A percentile compares a stretch with the other conserved stretches of the same genome.
Evolutionary conservation across 345 rosid species (phyloP).

Genomic region (Boechera divaricarpa): DNA sequence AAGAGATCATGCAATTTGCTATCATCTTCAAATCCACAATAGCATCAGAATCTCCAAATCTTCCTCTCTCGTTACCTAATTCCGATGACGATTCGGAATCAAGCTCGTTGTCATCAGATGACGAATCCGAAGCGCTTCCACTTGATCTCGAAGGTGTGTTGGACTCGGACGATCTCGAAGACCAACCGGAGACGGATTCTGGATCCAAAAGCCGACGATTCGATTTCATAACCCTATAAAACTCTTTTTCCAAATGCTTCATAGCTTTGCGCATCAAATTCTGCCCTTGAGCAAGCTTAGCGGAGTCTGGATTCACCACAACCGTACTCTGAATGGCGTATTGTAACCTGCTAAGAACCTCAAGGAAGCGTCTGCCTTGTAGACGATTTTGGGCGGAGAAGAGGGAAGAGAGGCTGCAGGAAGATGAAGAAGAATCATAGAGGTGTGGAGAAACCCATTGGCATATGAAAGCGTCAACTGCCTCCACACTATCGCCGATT

Average conservation of each 20-base stretch:
- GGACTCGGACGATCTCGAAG: constrained; percentile 34
- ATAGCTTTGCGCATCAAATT: constrained; percentile 66
- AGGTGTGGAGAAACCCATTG: constrained; percentile 49
- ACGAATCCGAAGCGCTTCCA: constrained; percentile 31
- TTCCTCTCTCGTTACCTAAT: constrained; percentile 27
- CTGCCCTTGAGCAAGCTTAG: constrained; percentile 57
- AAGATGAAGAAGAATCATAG: constrained; percentile 12
- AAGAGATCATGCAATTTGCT: constrained; percentile 71
- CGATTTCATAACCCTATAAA: constrained; percentile 56
- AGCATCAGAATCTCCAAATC: constrained; percentile 39
- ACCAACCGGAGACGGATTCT: constrained; percentile 52
- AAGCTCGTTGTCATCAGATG: constrained; percentile 3
- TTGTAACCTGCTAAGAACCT: constrained; percentile 53
- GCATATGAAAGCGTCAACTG: constrained; percentile 49
- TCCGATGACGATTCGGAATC: constrained; percentile 31
- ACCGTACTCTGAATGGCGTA: constrained; percentile 55
- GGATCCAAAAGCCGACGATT: constrained; percentile 51
- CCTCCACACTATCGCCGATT: constrained; percentile 54
- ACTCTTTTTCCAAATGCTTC: constrained; percentile 67
- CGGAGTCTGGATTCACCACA: constrained; percentile 43
- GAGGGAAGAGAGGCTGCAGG: constrained; percentile 43
- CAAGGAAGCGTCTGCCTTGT: constrained; percentile 60
- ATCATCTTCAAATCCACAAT: constrained; percentile 66
- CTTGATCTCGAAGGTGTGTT: constrained; percentile 12
- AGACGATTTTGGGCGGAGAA: constrained; percentile 53